These are phyloP conservation scores for Rubroboletus satanas DNA, from an alignment of 768 basidiomycete species.

Conservation along the genomic window DNA sequence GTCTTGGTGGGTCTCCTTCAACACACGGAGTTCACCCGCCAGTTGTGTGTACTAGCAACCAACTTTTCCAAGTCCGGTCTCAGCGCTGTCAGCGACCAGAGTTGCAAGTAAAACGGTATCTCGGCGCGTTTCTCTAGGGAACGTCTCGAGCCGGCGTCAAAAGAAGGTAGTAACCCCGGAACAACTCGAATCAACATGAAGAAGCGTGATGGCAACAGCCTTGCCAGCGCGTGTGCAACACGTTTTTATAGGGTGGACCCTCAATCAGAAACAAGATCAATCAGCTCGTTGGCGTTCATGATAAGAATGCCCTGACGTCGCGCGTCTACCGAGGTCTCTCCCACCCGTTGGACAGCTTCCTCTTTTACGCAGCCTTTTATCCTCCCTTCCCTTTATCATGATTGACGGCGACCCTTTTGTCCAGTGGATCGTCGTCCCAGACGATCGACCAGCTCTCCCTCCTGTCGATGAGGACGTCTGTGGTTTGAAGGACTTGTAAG, in stretches of 20 bases:
- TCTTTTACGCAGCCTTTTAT: neutral
- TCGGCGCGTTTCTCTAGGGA: slow-evolving; percentile 11
- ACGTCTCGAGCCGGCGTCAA: slow-evolving; percentile 19
- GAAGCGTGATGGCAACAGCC: slow-evolving; percentile 27
- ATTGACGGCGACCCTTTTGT: slow-evolving; percentile 4
- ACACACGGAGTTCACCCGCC: slow-evolving; percentile 4
- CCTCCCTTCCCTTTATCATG: slow-evolving; percentile 8
- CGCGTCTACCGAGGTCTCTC: slow-evolving; percentile 11
- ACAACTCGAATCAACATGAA: slow-evolving; percentile 15
- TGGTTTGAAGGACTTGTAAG: slow-evolving; percentile 22
- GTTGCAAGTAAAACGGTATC: neutral
- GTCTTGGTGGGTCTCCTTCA: neutral
- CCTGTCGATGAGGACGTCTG: slow-evolving; percentile 22
- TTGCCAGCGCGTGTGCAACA: slow-evolving; percentile 31
- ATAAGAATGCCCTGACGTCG: slow-evolving; percentile 28
- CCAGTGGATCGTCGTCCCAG: slow-evolving; percentile 16
- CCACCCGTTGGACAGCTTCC: slow-evolving; percentile 1
- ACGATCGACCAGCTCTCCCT: slow-evolving; percentile 14
- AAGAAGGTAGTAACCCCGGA: slow-evolving; percentile 20
- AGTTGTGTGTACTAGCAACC: neutral
- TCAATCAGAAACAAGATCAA: slow-evolving; percentile 30
- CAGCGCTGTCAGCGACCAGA: slow-evolving; percentile 7
- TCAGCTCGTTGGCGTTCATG: slow-evolving; percentile 16
- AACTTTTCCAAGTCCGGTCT: slow-evolving; percentile 5
- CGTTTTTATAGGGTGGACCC: slow-evolving; percentile 37